A percentile compares a stretch with the other conserved stretches of the same genome.
phyloP scores from a whole-genome alignment of 2,329 filamentous ascomycete species.

The Penicillium glabrum region DNA sequence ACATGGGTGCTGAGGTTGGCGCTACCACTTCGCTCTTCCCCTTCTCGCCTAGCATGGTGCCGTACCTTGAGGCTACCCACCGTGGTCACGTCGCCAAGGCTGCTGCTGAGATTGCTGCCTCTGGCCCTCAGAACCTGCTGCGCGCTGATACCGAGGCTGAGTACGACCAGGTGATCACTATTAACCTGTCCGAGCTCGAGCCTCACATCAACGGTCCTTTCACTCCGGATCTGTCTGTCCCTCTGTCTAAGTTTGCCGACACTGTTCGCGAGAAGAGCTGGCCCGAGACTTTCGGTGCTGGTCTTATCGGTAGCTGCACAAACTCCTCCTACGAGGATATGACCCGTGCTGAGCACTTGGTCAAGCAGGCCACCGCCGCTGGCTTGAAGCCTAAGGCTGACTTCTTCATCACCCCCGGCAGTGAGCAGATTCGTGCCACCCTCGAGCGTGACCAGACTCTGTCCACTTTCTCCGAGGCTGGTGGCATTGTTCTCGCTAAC shows the following conservation, averaged over 20 bases:
- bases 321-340: constrained; percentile 90
- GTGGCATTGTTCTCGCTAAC: constrained; percentile 91
- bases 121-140: constrained; percentile 59
- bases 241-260: constrained; percentile 95
- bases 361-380: constrained; percentile 84
- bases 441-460: constrained; percentile 87
- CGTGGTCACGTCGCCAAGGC: constrained; percentile 88
- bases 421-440: constrained; percentile 93
- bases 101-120: constrained; percentile 73
- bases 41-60: constrained; percentile 97
- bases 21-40: constrained; percentile 93
- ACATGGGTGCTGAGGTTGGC: constrained; percentile 66
- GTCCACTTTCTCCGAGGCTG: constrained; percentile 96
- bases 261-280: constrained; percentile 92
- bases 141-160: constrained; percentile 84
- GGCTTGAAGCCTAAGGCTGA: constrained; percentile 90
- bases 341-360: constrained; percentile 88
- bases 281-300: constrained; percentile 95
- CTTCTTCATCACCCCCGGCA: constrained; percentile 95
- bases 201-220: constrained; percentile 99
- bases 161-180: constrained; percentile 94
- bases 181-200: constrained; percentile 92
- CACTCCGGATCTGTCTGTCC: constrained; percentile 95
- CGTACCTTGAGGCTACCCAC: constrained; percentile 91
- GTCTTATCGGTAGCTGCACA: constrained; percentile 96